Percentiles rank a stretch among this genome's conserved stretches.
Evolutionary conservation across 106 monocot species (phyloP).

Genomic region (Vanilla planifolia): DNA sequence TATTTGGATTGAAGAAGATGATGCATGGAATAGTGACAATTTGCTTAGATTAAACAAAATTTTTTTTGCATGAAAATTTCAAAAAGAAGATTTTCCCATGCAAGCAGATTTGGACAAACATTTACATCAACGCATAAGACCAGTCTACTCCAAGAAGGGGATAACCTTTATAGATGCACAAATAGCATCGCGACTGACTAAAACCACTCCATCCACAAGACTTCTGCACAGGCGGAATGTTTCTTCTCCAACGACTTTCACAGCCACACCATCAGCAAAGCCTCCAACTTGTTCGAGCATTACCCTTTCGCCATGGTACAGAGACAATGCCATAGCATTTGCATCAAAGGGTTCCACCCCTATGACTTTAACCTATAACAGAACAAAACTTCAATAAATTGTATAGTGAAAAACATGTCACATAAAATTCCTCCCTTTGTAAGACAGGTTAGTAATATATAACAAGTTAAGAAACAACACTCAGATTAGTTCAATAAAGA

Average conservation of each 20-base stretch:
- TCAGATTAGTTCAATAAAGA: too few species aligned
- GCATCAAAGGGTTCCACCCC: slow-evolving; percentile 97
- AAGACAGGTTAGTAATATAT: too few species aligned
- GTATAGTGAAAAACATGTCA: not conserved
- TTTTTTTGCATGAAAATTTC: too few species aligned
- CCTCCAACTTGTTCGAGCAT: slow-evolving; percentile 95
- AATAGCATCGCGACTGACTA: slow-evolving; percentile 95
- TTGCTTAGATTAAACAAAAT: too few species aligned
- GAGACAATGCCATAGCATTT: slow-evolving; percentile 96
- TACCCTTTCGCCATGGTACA: slow-evolving; percentile 84
- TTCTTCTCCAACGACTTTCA: slow-evolving; percentile 93
- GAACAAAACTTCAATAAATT: slow-evolving; percentile 1
- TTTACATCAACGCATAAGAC: not conserved
- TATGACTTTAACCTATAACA: slow-evolving; percentile 77
- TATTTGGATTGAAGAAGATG: too few species aligned
- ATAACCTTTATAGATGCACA: slow-evolving; percentile 99
- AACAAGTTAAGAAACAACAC: too few species aligned
- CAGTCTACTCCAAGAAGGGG: not conserved
- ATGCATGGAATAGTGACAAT: too few species aligned
- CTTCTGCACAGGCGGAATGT: slow-evolving; percentile 84
- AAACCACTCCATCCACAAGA: slow-evolving; percentile 87
- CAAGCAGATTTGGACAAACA: too few species aligned
- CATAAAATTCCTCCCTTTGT: too few species aligned
- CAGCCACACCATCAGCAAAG: slow-evolving; percentile 99
- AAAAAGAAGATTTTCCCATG: too few species aligned